phyloP scores from a whole-genome alignment of 345 rosid species.

The Geranium brycei region DNA sequence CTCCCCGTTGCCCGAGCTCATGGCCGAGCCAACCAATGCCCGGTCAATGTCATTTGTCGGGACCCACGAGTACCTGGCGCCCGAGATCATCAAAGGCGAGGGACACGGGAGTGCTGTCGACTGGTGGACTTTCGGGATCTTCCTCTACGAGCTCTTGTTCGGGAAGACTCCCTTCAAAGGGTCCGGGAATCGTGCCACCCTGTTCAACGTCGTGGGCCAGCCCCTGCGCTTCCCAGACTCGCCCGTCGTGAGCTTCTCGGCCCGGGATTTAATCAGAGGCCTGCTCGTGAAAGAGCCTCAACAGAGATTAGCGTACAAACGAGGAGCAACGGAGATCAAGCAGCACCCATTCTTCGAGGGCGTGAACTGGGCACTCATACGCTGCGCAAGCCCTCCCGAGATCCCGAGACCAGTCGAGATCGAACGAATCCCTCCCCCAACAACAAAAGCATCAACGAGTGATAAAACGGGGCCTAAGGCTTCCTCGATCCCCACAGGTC shows the following conservation, averaged over 20 bases:
- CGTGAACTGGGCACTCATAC: conserved; percentile 70
- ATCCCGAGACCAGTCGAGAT: conserved; percentile 59
- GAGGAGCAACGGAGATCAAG: conserved; percentile 77
- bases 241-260: conserved; percentile 62
- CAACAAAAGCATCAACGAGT: conserved; percentile 23
- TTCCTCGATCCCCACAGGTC: conserved; percentile 13
- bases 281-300: conserved; percentile 75
- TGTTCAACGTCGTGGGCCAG: conserved; percentile 69
- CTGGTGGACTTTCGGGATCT: conserved; percentile 89
- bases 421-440: conserved; percentile 25
- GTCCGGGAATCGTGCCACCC: conserved; percentile 69
- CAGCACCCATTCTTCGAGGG: conserved; percentile 83
- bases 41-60: conserved; percentile 89
- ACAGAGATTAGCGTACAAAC: conserved; percentile 56
- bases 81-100: conserved; percentile 75
- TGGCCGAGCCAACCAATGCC: conserved; percentile 84
- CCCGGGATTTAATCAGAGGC: conserved; percentile 64
- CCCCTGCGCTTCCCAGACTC: conserved; percentile 65
- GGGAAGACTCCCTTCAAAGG: conserved; percentile 89
- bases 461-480: conserved; percentile 20
- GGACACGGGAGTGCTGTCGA: conserved; percentile 85
- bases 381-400: conserved; percentile 76
- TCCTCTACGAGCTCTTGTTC: conserved; percentile 57
- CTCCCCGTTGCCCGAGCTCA: conserved; percentile 75
- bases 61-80: conserved; percentile 84